Percentiles rank a stretch among this genome's conserved stretches.
phyloP scores from a whole-genome alignment of 345 rosid species.

The Rhodamnia rubescens region DNA sequence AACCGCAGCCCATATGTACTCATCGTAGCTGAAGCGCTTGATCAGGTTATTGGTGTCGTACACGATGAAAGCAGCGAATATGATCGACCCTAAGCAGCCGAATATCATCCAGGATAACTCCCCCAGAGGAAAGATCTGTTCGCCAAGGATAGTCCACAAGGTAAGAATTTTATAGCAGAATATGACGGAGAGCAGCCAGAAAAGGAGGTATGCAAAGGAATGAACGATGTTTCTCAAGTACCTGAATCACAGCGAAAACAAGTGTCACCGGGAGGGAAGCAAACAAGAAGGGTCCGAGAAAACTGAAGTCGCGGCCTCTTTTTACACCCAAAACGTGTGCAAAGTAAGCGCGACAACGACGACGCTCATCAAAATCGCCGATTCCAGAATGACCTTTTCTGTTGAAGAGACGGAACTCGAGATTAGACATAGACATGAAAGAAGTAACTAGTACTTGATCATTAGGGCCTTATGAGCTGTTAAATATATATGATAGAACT shows the following conservation, averaged over 20 bases:
- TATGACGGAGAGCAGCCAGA: background rate
- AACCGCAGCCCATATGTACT: conserved; percentile 62
- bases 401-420: background rate
- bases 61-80: conserved; percentile 20
- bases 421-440: background rate
- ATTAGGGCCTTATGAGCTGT: background rate
- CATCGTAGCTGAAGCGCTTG: conserved; percentile 48
- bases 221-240: background rate
- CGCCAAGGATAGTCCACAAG: background rate
- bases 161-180: background rate
- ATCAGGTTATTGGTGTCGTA: conserved; percentile 49
- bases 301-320: conserved; percentile 54
- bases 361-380: conserved; percentile 37
- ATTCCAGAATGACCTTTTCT: conserved; percentile 47
- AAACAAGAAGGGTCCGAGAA: conserved; percentile 56
- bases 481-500: background rate
- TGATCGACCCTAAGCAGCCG: conserved; percentile 27
- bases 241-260: conserved; percentile 35
- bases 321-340: conserved; percentile 59
- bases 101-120: conserved; percentile 30
- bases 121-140: conserved; percentile 32
- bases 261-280: conserved; percentile 34
- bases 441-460: background rate
- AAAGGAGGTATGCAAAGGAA: background rate
- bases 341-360: conserved; percentile 48